phyloP scores from a whole-genome alignment of 768 basidiomycete species.

The Serendipita indica region DNA sequence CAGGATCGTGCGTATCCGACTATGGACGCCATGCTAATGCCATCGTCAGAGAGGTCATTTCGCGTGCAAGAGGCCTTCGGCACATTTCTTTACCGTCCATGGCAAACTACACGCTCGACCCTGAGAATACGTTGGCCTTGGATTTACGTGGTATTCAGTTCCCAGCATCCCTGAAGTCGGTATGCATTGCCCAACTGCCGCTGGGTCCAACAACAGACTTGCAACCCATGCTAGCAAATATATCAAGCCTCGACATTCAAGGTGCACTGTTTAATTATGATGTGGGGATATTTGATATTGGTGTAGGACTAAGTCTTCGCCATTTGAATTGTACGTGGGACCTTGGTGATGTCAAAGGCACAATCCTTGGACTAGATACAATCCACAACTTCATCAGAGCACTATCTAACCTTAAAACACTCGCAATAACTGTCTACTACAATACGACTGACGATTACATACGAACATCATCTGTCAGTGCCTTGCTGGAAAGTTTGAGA shows the following conservation, averaged over 20 bases:
- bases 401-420: no score
- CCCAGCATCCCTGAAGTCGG: background rate
- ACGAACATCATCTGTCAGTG: no score
- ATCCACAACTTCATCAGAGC: no score
- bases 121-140: no score
- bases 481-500: no score
- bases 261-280: background rate
- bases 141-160: background rate
- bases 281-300: background rate
- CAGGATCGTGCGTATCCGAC: background rate
- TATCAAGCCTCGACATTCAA: background rate
- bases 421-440: no score
- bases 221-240: background rate
- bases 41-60: background rate
- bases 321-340: background rate
- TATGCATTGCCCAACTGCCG: background rate
- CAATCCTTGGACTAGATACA: no score
- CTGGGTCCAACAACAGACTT: no score
- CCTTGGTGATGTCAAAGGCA: background rate
- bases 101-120: no score
- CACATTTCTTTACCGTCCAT: background rate
- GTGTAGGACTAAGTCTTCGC: background rate
- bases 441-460: no score
- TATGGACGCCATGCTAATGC: background rate
- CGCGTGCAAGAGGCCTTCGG: background rate